Percentiles rank a stretch among this genome's conserved stretches.
These are phyloP conservation scores for Bodo saltans DNA, from an alignment of 78 protist species.

Conservation along the genomic window DNA sequence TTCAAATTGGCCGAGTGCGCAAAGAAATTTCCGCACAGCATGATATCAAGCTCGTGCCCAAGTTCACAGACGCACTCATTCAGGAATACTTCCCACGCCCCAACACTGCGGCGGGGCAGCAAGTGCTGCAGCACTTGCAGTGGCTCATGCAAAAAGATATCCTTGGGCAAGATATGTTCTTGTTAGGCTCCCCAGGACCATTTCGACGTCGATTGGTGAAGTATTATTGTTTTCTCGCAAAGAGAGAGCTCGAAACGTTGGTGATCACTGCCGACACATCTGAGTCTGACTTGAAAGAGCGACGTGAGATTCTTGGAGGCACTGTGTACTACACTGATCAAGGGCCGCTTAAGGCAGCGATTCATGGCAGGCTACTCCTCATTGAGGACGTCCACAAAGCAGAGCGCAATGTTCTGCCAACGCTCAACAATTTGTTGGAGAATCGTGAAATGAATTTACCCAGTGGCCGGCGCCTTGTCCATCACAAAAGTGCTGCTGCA, in stretches of 20 bases:
- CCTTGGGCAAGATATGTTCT: constrained; percentile 58
- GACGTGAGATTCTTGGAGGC: constrained; percentile 49
- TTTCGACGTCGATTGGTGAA: constrained; percentile 41
- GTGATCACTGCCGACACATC: constrained; percentile 52
- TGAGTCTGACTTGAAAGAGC: constrained; percentile 50
- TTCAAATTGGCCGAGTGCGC: too few species aligned
- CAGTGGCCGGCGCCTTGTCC: constrained; percentile 51
- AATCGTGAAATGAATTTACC: constrained; percentile 74
- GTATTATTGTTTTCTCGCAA: constrained; percentile 41
- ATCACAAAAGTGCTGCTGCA: constrained; percentile 27
- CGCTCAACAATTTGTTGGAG: constrained; percentile 69
- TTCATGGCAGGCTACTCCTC: constrained; percentile 62
- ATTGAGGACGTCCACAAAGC: constrained; percentile 71
- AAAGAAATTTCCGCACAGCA: too few species aligned
- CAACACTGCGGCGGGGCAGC: too few species aligned
- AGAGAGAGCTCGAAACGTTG: constrained; percentile 45
- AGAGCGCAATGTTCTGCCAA: constrained; percentile 58
- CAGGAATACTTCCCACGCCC: too few species aligned
- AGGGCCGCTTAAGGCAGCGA: constrained; percentile 64
- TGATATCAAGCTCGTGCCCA: too few species aligned
- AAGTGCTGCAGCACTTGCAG: not conserved
- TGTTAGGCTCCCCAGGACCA: constrained; percentile 50
- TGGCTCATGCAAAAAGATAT: constrained; percentile 39
- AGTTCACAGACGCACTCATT: too few species aligned
- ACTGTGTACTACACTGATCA: constrained; percentile 36